Percentiles rank a stretch among this genome's conserved stretches.
phyloP scores from a whole-genome alignment of 2,329 filamentous ascomycete genomes.

The Fusarium chuoi region DNA sequence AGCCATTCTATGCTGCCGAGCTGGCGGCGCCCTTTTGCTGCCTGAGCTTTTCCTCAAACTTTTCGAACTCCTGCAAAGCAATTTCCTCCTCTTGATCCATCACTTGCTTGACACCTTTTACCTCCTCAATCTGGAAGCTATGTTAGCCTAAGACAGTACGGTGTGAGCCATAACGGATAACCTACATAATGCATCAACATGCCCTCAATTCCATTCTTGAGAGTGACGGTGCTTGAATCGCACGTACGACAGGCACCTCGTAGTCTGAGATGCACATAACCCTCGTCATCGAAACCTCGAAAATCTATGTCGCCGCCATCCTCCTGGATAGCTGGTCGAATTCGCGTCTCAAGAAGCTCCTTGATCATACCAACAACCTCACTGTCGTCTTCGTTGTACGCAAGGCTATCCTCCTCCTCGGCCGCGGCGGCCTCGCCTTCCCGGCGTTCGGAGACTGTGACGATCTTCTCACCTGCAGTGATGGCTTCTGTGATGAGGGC shows the following conservation, averaged over 20 bases:
- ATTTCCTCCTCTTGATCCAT: conserved; percentile 93
- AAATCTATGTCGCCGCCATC: conserved; percentile 98
- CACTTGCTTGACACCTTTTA: conserved; percentile 90
- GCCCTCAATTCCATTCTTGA: conserved; percentile 97
- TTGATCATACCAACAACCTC: conserved; percentile 99
- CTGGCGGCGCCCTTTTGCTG: conserved; percentile 58
- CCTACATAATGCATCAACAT: conserved; percentile 97
- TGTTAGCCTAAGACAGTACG: conserved; percentile 41
- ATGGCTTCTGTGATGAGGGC: conserved; percentile 93
- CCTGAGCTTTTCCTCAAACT: conserved; percentile 87
- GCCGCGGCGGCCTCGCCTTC: conserved; percentile 57
- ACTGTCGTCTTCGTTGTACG: conserved; percentile 88
- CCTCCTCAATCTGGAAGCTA: conserved; percentile 84
- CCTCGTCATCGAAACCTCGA: conserved; percentile 83
- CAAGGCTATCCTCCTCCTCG: conserved; percentile 73
- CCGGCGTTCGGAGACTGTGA: conserved; percentile 74
- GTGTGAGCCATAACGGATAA: conserved; percentile 37
- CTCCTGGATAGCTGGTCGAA: conserved; percentile 95
- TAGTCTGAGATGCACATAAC: conserved; percentile 86
- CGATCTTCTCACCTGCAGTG: conserved; percentile 83
- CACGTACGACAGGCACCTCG: conserved; percentile 94
- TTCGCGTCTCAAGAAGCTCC: conserved; percentile 93
- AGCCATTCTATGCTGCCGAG: conserved; percentile 8
- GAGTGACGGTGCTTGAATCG: conserved; percentile 93
- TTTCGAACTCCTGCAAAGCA: conserved; percentile 86